Evolutionary conservation across 495 filamentous ascomycete species (phyloP).

Genomic region (Lasiosphaeria ovina): DNA sequence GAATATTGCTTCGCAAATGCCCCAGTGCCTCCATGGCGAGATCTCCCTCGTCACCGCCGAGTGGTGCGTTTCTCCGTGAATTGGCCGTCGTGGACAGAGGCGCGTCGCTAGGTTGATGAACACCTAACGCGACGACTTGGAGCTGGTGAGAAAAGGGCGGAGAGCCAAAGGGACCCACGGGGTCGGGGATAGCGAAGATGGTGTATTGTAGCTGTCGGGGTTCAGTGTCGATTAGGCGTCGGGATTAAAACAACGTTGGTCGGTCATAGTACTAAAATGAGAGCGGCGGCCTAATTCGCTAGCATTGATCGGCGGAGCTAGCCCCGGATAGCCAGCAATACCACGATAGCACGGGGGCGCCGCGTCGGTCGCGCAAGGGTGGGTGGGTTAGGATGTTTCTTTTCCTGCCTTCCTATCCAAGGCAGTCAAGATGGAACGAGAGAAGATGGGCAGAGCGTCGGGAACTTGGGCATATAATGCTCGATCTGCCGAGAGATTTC

Average conservation of each 20-base stretch:
- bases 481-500: slow-evolving; percentile 1
- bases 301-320: too few relatives aligned
- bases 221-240: too few relatives aligned
- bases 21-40: slow-evolving; percentile 61
- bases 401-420: not conserved
- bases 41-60: slow-evolving; percentile 30
- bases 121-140: slow-evolving; percentile 26
- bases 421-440: not conserved
- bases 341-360: too few relatives aligned
- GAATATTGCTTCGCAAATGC: slow-evolving; percentile 61
- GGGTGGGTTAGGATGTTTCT: too few relatives aligned
- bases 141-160: not conserved
- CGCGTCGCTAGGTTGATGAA: slow-evolving; percentile 28
- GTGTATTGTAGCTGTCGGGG: too few relatives aligned
- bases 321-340: too few relatives aligned
- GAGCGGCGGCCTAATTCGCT: too few relatives aligned
- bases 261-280: too few relatives aligned
- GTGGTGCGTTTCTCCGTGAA: slow-evolving; percentile 9
- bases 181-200: too few relatives aligned
- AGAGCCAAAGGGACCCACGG: not conserved
- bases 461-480: not conserved
- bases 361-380: too few relatives aligned
- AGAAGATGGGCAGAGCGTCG: not conserved
- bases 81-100: slow-evolving; percentile 28
- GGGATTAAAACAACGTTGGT: too few relatives aligned